Evolutionary conservation across 177 flowering plant genomes (phyloP).

Genomic region (Vitis hybrid): DNA sequence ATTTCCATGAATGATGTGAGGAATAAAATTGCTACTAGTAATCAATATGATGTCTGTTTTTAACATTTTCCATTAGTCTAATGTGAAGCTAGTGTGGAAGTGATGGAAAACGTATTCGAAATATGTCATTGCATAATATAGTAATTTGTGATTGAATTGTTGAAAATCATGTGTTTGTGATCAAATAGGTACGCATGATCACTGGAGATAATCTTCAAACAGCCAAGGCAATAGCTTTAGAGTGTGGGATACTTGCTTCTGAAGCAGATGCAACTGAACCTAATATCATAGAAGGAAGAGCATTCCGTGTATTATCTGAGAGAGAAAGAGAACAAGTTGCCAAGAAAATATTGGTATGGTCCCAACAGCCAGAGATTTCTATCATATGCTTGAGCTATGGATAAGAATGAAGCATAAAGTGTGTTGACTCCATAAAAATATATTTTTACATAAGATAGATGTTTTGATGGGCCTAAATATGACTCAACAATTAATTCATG

Average conservation of each 20-base stretch:
- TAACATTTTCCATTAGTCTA: neutral
- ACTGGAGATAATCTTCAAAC: constrained; percentile 97
- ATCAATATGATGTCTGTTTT: neutral
- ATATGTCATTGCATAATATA: neutral
- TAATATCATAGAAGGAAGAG: constrained; percentile 76
- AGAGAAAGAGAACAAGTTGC: constrained; percentile 56
- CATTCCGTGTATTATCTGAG: constrained; percentile 66
- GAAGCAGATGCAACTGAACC: constrained; percentile 56
- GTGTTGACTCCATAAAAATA: neutral
- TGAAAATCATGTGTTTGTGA: constrained; percentile 1
- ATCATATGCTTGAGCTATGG: neutral
- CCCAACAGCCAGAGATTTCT: neutral
- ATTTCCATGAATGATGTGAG: neutral
- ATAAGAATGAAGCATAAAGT: neutral
- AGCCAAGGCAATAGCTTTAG: constrained; percentile 94
- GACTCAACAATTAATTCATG: neutral
- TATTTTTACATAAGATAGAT: neutral
- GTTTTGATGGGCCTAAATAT: neutral
- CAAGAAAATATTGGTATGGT: constrained; percentile 63
- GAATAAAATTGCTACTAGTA: neutral
- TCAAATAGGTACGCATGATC: constrained; percentile 87
- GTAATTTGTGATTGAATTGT: neutral
- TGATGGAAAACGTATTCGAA: neutral
- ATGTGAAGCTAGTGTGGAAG: neutral
- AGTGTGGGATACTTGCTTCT: constrained; percentile 81